A percentile compares a stretch with the other conserved stretches of the same genome.
Evolutionary conservation across 2,329 filamentous ascomycete species (phyloP).

Genomic region (Sclerotinia minor): DNA sequence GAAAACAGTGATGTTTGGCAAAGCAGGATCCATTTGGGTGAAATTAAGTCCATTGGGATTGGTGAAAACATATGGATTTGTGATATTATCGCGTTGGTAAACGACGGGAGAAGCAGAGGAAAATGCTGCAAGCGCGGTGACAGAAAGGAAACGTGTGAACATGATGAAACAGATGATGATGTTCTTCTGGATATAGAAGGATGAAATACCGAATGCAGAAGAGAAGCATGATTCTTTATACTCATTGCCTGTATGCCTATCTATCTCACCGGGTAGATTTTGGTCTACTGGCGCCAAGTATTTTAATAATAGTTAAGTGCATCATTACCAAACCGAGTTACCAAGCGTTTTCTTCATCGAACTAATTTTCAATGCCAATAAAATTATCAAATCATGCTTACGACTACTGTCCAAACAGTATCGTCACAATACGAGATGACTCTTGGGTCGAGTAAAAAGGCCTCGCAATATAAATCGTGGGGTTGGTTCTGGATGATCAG

Average conservation of each 20-base stretch:
- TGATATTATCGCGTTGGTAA: conserved; percentile 21
- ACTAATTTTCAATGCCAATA: neutral
- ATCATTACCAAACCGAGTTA: conserved; percentile 3
- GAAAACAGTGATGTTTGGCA: conserved; percentile 36
- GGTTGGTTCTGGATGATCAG: neutral
- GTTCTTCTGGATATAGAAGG: neutral
- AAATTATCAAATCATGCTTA: conserved; percentile 14
- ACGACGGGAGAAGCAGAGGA: conserved; percentile 32
- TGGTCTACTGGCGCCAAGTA: neutral
- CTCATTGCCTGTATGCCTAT: neutral
- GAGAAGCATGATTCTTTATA: conserved; percentile 7
- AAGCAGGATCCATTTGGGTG: conserved; percentile 34
- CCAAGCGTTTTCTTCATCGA: conserved; percentile 4
- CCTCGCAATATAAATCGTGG: neutral
- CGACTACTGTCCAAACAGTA: neutral
- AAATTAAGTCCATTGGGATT: conserved; percentile 37
- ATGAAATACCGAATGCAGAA: neutral
- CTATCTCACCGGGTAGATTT: neutral
- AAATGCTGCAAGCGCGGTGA: conserved; percentile 25
- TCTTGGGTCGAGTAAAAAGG: neutral
- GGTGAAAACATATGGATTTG: conserved; percentile 33
- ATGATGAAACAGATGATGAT: neutral
- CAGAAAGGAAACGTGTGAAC: conserved; percentile 11
- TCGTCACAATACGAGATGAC: neutral
- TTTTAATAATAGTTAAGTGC: conserved; percentile 3